Conservation (phyloP, 2,329 filamentous ascomycete genomes). For the Neofusicoccum laricinum region DNA sequence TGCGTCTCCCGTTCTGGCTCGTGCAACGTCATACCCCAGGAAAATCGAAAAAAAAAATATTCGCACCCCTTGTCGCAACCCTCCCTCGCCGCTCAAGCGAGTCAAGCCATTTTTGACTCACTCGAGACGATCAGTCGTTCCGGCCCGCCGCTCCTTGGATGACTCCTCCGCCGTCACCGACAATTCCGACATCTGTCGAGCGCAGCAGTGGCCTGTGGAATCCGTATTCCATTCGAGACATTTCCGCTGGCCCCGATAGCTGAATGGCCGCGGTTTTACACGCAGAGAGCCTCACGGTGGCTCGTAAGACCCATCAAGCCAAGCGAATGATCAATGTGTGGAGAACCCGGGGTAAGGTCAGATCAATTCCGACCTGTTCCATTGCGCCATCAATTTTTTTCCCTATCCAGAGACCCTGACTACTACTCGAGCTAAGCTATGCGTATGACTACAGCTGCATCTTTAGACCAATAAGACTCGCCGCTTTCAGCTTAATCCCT, state of each 20-base stretch:
- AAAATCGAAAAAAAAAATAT: conserved; percentile 9
- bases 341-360: conserved; percentile 4
- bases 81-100: background rate
- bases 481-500: background rate
- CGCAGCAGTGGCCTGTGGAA: background rate
- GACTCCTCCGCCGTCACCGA: background rate
- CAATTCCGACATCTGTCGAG: background rate
- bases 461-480: background rate
- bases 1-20: background rate
- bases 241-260: background rate
- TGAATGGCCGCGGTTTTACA: background rate
- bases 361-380: conserved; percentile 6
- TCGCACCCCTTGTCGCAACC: background rate
- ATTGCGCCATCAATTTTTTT: background rate
- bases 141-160: background rate
- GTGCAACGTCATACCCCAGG: conserved; percentile 7
- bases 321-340: conserved; percentile 6
- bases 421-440: background rate
- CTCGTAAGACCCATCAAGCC: background rate
- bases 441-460: background rate
- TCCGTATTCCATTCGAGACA: background rate
- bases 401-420: background rate
- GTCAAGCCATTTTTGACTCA: background rate
- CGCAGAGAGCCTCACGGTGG: background rate
- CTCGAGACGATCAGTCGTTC: background rate